phyloP scores from a whole-genome alignment of 2,329 filamentous ascomycete genomes.

The Hypocrella siamensis region DNA sequence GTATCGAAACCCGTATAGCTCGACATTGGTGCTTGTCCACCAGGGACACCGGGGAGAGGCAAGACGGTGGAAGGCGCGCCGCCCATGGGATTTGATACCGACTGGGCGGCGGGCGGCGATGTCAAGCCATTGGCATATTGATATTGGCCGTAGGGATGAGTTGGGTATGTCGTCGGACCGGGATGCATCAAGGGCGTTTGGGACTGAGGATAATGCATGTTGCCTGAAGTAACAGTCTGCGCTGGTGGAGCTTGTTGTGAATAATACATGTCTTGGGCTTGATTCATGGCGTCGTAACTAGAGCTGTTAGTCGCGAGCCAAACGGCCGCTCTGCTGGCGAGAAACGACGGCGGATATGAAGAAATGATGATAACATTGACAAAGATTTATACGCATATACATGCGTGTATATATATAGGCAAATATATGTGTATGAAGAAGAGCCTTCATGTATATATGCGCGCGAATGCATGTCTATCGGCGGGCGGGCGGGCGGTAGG shows the following conservation, averaged over 20 bases:
- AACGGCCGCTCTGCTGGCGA: too few relatives aligned
- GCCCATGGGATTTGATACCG: conserved; percentile 56
- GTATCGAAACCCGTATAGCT: conserved; percentile 56
- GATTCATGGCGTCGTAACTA: conserved; percentile 39
- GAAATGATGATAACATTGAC: too few relatives aligned
- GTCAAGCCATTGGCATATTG: conserved; percentile 62
- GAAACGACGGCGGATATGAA: too few relatives aligned
- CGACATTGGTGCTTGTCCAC: conserved; percentile 28
- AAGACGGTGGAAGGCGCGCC: conserved; percentile 45
- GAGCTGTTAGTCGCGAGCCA: conserved; percentile 15
- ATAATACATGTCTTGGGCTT: conserved; percentile 75
- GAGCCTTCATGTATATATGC: neutral
- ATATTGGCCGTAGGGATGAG: conserved; percentile 51
- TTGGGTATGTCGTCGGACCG: conserved; percentile 52
- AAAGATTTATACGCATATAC: neutral
- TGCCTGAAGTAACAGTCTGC: conserved; percentile 60
- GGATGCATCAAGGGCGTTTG: conserved; percentile 65
- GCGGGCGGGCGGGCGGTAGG: too few relatives aligned
- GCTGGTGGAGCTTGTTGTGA: conserved; percentile 58
- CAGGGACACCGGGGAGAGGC: conserved; percentile 46
- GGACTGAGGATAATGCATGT: conserved; percentile 62
- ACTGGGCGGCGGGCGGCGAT: conserved; percentile 57
- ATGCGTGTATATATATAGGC: neutral
- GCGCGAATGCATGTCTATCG: neutral
- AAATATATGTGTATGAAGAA: neutral